Base-by-base conservation (phyloP, 2,329 filamentous ascomycete genomes). In the Pseudogymnoascus sp. region DNA sequence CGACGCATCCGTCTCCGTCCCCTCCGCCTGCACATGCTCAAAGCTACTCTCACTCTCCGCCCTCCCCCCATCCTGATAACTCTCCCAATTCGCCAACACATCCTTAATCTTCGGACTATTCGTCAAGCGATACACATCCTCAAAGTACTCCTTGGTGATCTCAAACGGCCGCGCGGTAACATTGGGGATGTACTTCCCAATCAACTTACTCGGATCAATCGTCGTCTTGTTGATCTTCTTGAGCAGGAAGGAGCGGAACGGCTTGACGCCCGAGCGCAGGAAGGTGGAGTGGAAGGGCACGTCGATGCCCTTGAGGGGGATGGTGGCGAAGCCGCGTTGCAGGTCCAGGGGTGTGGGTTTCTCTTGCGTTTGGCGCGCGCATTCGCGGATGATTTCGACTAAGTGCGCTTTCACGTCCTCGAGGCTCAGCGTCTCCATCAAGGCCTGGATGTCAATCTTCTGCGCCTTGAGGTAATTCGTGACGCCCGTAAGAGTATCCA, bases 141-240 rank as follows among this genome's bases (percentile, higher is more conserved):
- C 93, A 78, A 99, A 99, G 80, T 99, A 99, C 80, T 97, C 94
- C 83, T 92, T 96, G 62, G 92, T 96, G 68, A 99, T 82, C 75
- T 92, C 91, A 75, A 99, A 99, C 14, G 94, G 94, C 78, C 88
- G 88, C 63, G 94, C 94, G 62, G 94, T 99, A 68, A 99, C 95
- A 77, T 99, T 99, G 69, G 94, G 94, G 68, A 99, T 97, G 79
- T 99, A 99, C 79, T 99, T 99, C 72, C 94, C 94, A 69, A 99
- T 84, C 72, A 99, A 80, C 83, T 97, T 97, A 75, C 90, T 89
- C 4, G 94, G 94, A 75, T 99, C 94, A 75, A 99, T 97, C 61
- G 90, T 95, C 23, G 92, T 97, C 86, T 96, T 96, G 84, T 97
- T 92, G 80, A 99, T 97, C 85, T 99, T 99, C 90, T 97, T 99